Evolutionary conservation across 345 rosid genomes (phyloP).

Genomic region (Nephelium lappaceum): DNA sequence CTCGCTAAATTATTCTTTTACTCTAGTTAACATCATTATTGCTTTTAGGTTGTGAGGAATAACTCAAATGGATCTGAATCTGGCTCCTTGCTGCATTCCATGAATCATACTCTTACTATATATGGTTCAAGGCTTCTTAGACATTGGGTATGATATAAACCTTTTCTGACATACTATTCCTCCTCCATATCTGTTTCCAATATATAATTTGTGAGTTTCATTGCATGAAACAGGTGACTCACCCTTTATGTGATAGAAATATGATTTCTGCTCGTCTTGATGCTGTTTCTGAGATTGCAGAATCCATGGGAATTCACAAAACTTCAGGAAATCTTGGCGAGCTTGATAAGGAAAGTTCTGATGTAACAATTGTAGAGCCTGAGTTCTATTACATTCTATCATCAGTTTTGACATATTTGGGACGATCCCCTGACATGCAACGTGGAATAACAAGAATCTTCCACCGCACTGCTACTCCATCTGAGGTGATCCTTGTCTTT

Average conservation of each 20-base stretch:
- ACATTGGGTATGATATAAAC: constrained; percentile 71
- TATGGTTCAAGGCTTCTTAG: constrained; percentile 91
- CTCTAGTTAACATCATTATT: constrained; percentile 16
- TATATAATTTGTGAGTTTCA: constrained; percentile 21
- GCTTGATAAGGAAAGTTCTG: constrained; percentile 45
- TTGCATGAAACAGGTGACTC: constrained; percentile 69
- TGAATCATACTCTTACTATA: constrained; percentile 79
- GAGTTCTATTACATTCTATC: constrained; percentile 62
- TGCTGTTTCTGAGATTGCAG: constrained; percentile 96
- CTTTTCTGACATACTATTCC: not conserved
- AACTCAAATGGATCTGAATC: constrained; percentile 78
- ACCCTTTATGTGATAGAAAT: constrained; percentile 82
- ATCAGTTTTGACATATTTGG: constrained; percentile 70
- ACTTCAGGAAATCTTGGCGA: constrained; percentile 38
- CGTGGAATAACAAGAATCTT: constrained; percentile 97
- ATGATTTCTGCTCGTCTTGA: constrained; percentile 91
- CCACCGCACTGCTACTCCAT: constrained; percentile 83
- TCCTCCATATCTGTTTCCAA: constrained; percentile 13
- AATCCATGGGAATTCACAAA: constrained; percentile 68
- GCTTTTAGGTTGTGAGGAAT: constrained; percentile 70
- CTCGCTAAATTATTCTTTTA: constrained; percentile 15
- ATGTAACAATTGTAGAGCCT: constrained; percentile 37
- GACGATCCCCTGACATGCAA: constrained; percentile 83
- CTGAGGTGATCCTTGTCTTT: constrained; percentile 62
- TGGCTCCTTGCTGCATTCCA: constrained; percentile 73